Base-by-base conservation (phyloP, 2,329 filamentous ascomycete genomes). In the Aspergillus felis region DNA sequence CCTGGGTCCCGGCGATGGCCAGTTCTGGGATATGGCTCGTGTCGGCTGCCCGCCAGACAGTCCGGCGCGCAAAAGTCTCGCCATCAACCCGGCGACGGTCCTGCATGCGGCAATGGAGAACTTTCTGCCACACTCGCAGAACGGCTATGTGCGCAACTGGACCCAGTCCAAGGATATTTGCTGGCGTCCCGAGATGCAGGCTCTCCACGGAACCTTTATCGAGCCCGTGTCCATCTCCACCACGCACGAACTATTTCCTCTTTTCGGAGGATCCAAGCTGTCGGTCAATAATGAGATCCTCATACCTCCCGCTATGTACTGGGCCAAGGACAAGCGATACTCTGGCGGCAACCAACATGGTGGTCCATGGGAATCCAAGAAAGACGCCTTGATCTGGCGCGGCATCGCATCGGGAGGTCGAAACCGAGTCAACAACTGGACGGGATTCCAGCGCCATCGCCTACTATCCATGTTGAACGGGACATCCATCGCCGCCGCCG, bases 381-480 rank as follows among this genome's bases (percentile, higher is more conserved):
- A 68, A 7, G 62, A 74, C 49, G 66, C 64, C 3, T 60, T 77
- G 17, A 68, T 80, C 12, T 82, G 81, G 81, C 75, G 80, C 46
- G 81, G 81, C 9, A 70, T 69, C 6, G 79, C 78, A 6, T 76
- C 74, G 3, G 80, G 80, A 2, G 81, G 80, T 2, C 72, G 78
- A 5, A 79, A 80, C 61, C 73, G 67, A 24, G 66, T 38, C 12
- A 59, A 80, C 28, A 91, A 86, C 64, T 92, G 89, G 89, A 82
- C 79, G 10, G 82, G 85, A 0, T 91, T 91, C 66, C 88, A 92
- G 61, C 84, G 89, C 3, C 89, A 91, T 67, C 86, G 89, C 1
- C 90, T 92, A 67, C 82, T 91, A 1, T 79, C 85, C 49, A 88
- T 91, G 85, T 82, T 87, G 66, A 91, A 92, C 64, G 82, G 78